A percentile compares a stretch with the other conserved stretches of the same genome.
Conservation (phyloP, 805 yeast genomes). For the Starmerella sirachaensis region DNA sequence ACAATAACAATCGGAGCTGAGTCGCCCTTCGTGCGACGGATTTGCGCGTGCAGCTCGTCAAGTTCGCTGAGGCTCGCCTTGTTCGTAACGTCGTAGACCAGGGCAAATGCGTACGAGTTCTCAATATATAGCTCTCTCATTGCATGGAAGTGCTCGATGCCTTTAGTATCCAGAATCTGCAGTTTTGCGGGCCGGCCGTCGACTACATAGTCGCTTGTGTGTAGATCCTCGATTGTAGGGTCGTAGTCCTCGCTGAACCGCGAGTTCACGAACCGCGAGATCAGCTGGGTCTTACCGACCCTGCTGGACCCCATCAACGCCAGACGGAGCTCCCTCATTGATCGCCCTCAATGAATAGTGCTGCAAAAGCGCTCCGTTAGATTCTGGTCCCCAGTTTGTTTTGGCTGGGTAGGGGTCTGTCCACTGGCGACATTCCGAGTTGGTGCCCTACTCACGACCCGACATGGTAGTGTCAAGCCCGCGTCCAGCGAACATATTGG, state of each 20-base stretch:
- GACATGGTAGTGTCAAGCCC: no score
- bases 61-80: conserved; percentile 66
- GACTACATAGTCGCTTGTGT: conserved; percentile 74
- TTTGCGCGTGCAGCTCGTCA: conserved; percentile 69
- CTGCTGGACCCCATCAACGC: conserved; percentile 96
- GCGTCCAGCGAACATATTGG: no score
- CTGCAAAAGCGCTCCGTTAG: not conserved
- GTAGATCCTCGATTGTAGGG: conserved; percentile 95
- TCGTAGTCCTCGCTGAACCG: conserved; percentile 84
- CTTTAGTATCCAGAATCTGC: conserved; percentile 87
- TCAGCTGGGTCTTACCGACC: conserved; percentile 88
- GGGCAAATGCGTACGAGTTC: conserved; percentile 78
- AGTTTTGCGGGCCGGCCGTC: conserved; percentile 79
- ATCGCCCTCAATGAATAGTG: no score
- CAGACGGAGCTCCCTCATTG: conserved; percentile 58
- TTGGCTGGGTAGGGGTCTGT: no score
- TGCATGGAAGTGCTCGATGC: conserved; percentile 89
- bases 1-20: conserved; percentile 81
- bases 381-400: no score
- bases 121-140: conserved; percentile 66
- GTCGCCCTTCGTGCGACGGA: conserved; percentile 67
- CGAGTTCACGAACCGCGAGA: conserved; percentile 86
- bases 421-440: no score
- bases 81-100: conserved; percentile 77
- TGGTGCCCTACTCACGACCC: no score